Evolutionary conservation across 2,329 filamentous ascomycete species (phyloP).

Genomic region (Colletotrichum graminicola): DNA sequence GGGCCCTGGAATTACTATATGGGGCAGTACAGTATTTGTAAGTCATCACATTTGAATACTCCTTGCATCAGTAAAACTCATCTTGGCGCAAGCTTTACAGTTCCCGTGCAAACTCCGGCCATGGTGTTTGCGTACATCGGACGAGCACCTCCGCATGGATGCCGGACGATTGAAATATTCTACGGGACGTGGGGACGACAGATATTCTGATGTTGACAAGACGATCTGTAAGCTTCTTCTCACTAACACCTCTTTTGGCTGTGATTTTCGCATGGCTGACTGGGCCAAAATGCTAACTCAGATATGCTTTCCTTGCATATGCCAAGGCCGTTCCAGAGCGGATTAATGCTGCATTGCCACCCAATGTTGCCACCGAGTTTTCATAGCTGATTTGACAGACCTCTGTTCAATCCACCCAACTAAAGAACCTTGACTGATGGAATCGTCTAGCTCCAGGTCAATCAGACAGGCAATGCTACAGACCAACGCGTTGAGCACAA

Average conservation of each 20-base stretch:
- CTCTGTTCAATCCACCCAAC: too few species aligned
- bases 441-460: background rate
- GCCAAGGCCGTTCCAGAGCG: too few species aligned
- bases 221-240: background rate
- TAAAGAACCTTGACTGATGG: background rate
- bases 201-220: background rate
- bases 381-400: too few species aligned
- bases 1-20: background rate
- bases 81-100: background rate
- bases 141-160: background rate
- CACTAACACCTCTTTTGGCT: too few species aligned
- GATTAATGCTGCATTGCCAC: too few species aligned
- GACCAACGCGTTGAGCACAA: too few species aligned
- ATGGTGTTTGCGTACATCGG: background rate
- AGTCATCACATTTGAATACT: background rate
- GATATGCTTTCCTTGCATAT: too few species aligned
- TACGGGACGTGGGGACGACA: too few species aligned
- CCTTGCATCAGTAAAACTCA: background rate
- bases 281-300: too few species aligned
- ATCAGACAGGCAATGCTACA: background rate
- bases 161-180: background rate
- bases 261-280: too few species aligned
- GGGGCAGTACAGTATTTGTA: background rate
- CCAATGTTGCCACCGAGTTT: too few species aligned
- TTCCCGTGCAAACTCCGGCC: background rate